Conservation (phyloP, 306 rosid genomes). For the Acacia confusa region DNA sequence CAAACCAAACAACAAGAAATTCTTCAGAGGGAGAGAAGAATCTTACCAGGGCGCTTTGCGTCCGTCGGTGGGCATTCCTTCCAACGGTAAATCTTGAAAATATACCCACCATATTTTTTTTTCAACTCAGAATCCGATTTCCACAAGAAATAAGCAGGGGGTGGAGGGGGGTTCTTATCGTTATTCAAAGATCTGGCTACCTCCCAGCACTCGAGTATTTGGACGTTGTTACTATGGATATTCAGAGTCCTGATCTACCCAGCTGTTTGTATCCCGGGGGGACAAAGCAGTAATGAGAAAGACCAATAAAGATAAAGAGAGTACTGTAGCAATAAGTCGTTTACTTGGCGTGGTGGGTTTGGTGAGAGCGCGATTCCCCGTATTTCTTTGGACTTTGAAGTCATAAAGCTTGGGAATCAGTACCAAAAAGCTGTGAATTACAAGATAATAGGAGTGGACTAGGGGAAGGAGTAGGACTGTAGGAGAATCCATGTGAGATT, state of each 20-base stretch:
- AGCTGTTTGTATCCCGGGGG: constrained; percentile 18
- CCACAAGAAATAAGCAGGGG: constrained; percentile 10
- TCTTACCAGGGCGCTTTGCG: constrained; percentile 89
- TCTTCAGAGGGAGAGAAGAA: background rate
- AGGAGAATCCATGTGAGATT: constrained; percentile 5
- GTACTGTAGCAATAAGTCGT: constrained; percentile 9
- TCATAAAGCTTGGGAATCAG: constrained; percentile 41
- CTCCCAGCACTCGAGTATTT: constrained; percentile 8
- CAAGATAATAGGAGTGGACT: constrained; percentile 18
- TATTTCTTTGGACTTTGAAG: constrained; percentile 25
- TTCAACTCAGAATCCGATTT: constrained; percentile 11
- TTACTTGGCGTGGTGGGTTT: constrained; percentile 58
- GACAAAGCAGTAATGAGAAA: background rate
- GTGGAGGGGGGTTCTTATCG: background rate
- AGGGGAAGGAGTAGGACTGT: background rate
- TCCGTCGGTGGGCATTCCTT: constrained; percentile 79
- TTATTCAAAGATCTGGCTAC: constrained; percentile 21
- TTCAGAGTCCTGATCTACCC: constrained; percentile 22
- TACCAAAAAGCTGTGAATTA: constrained; percentile 23
- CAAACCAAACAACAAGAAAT: background rate
- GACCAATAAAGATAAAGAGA: constrained; percentile 17
- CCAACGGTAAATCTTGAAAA: constrained; percentile 86
- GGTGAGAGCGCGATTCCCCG: constrained; percentile 23
- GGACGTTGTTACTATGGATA: background rate
- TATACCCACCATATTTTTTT: constrained; percentile 75